Conservation (phyloP, 139 green algal genomes). For the Dunaliella primolecta region DNA sequence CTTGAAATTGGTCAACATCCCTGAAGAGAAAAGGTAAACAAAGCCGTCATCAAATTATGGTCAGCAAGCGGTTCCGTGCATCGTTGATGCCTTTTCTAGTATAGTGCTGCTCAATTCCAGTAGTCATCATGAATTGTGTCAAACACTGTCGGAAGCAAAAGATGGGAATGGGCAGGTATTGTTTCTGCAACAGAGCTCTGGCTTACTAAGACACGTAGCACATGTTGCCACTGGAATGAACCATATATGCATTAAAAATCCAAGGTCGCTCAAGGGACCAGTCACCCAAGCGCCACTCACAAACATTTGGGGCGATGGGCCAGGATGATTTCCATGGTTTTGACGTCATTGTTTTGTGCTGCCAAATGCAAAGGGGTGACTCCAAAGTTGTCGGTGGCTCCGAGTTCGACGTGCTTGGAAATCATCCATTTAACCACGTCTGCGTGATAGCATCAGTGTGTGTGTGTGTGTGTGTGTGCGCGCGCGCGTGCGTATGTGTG, state of each 20-base stretch:
- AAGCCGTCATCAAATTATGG: not conserved
- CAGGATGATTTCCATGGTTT: not conserved
- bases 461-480: not conserved
- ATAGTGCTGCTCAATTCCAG: not conserved
- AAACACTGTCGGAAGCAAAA: not conserved
- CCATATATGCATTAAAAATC: not conserved
- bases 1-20: not conserved
- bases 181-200: not conserved
- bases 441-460: not conserved
- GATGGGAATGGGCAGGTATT: not conserved
- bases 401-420: not conserved
- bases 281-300: not conserved
- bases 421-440: not conserved
- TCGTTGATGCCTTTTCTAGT: too few species aligned
- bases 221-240: not conserved
- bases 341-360: not conserved
- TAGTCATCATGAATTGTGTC: not conserved
- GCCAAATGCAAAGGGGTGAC: not conserved
- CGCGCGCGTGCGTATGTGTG: not conserved
- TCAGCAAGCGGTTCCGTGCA: too few species aligned
- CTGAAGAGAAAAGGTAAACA: not conserved
- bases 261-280: not conserved
- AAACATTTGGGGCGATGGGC: not conserved
- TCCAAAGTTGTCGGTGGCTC: not conserved
- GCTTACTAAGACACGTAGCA: not conserved